Percentiles rank a stretch among this genome's conserved stretches.
Evolutionary conservation across 805 yeast genomes (phyloP).

Genomic region (Ascoidea tarda): DNA sequence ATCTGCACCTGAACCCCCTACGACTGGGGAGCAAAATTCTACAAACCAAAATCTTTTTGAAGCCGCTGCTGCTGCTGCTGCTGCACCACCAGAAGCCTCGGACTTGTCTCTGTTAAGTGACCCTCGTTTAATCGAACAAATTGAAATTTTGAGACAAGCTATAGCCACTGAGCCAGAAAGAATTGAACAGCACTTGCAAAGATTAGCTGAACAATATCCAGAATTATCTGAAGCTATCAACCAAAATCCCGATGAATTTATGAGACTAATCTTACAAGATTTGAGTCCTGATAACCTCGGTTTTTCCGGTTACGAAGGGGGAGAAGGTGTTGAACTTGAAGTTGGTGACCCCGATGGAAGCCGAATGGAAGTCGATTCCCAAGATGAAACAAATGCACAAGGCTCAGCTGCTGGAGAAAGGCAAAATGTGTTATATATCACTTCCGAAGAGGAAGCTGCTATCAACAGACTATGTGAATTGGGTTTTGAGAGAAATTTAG

Average conservation of each 20-base stretch:
- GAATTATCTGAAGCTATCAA: conserved; percentile 77
- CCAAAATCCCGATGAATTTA: conserved; percentile 72
- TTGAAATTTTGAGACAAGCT: conserved; percentile 27
- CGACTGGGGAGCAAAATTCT: conserved; percentile 2
- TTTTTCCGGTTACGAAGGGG: conserved; percentile 29
- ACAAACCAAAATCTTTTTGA: conserved; percentile 10
- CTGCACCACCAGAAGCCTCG: conserved; percentile 12
- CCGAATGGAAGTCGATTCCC: neutral
- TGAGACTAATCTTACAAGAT: conserved; percentile 62
- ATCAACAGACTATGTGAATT: conserved; percentile 79
- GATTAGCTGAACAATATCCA: conserved; percentile 50
- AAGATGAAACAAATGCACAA: conserved; percentile 23
- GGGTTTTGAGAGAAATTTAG: conserved; percentile 82
- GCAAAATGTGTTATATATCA: conserved; percentile 40
- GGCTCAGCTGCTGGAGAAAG: conserved; percentile 23
- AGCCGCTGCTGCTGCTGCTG: conserved; percentile 22
- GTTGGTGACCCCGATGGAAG: conserved; percentile 19
- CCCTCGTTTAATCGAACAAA: conserved; percentile 7
- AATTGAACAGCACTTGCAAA: conserved; percentile 52
- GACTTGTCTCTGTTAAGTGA: conserved; percentile 12
- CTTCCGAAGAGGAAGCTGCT: conserved; percentile 82
- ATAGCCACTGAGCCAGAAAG: conserved; percentile 33
- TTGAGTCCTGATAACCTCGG: conserved; percentile 64
- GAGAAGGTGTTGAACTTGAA: conserved; percentile 21
- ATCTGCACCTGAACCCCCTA: conserved; percentile 12